phyloP scores from a whole-genome alignment of 164 flowering plant species.

The Amborella trichopoda region DNA sequence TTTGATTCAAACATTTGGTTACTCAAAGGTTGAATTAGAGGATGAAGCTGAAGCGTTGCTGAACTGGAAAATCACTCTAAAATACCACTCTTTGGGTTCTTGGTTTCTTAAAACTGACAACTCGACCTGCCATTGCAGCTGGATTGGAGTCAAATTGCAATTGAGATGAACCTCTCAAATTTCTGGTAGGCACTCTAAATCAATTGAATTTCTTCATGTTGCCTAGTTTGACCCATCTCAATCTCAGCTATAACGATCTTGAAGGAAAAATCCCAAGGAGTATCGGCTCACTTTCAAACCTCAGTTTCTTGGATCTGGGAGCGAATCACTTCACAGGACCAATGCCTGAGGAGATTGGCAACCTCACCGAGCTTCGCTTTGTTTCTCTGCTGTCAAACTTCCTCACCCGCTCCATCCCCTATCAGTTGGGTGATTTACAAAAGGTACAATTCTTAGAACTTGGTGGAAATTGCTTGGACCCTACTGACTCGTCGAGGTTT shows the following conservation, averaged over 20 bases:
- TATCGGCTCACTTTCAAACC: conserved; percentile 1
- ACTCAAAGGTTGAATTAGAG: no score
- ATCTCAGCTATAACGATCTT: conserved; percentile 1
- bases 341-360: background rate
- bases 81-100: background rate
- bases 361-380: no score
- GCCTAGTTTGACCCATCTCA: background rate
- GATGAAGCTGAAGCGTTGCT: no score
- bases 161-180: background rate
- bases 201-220: conserved; percentile 1
- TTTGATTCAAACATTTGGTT: no score
- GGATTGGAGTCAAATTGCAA: conserved; percentile 1
- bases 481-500: no score
- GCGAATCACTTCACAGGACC: background rate
- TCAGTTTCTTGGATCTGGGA: conserved; percentile 1
- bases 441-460: background rate
- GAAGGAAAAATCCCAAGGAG: conserved; percentile 2
- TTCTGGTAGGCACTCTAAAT: background rate
- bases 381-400: background rate
- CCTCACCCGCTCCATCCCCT: background rate
- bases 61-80: no score
- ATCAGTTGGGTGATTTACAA: background rate
- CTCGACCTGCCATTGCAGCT: background rate
- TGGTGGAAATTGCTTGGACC: background rate
- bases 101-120: conserved; percentile 1